phyloP scores from a whole-genome alignment of 2,329 filamentous ascomycete genomes.

The Tolypocladium pustulatum region DNA sequence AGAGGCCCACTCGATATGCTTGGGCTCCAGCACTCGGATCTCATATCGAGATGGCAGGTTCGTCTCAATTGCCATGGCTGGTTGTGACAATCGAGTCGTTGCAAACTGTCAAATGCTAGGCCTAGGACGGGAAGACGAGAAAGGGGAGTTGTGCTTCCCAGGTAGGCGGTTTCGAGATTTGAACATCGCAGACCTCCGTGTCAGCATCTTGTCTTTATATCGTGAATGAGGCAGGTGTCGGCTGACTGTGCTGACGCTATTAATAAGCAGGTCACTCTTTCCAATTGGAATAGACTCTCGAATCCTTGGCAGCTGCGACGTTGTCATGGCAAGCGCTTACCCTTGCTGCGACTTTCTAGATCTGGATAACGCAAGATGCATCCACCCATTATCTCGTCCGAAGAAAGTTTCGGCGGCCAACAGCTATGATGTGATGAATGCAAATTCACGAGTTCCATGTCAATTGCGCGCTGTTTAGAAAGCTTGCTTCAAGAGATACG shows the following conservation, averaged over 20 bases:
- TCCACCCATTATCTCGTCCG: too few species aligned
- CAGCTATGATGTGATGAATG: too few species aligned
- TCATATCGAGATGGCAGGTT: slow-evolving; percentile 4
- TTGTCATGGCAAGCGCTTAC: background rate
- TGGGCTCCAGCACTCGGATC: slow-evolving; percentile 13
- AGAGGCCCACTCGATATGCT: slow-evolving; percentile 12
- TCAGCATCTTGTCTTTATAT: background rate
- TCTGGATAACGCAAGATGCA: background rate
- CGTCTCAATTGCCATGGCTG: background rate
- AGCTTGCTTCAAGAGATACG: too few species aligned
- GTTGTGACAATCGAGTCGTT: background rate
- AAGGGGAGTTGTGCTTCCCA: too few species aligned
- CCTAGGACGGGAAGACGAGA: too few species aligned
- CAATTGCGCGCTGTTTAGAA: too few species aligned
- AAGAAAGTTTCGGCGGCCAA: too few species aligned
- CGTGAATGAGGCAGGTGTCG: background rate
- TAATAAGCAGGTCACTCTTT: background rate
- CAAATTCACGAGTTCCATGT: too few species aligned
- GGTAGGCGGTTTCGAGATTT: background rate
- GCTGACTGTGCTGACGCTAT: background rate
- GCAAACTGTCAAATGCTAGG: background rate
- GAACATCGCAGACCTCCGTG: background rate
- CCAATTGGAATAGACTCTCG: background rate
- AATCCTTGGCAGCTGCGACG: background rate
- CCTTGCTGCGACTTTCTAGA: background rate